These are phyloP conservation scores for Paecilomyces variotii DNA, from an alignment of 2,329 filamentous ascomycete species.

Conservation along the genomic window DNA sequence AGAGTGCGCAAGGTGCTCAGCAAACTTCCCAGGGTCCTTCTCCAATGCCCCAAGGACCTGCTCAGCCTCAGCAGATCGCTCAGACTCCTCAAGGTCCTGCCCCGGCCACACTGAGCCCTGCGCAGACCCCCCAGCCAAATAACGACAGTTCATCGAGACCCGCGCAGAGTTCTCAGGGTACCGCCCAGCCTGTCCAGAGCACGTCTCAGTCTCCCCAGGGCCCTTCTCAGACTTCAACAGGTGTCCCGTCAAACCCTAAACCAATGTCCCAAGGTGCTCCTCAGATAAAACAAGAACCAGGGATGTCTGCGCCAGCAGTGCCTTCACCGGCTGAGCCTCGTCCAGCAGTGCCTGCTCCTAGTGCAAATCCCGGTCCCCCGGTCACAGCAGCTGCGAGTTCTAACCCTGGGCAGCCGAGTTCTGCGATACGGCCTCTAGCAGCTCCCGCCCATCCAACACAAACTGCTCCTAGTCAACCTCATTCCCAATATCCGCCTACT, in stretches of 20 bases:
- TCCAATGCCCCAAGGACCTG: neutral
- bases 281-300: neutral
- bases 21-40: neutral
- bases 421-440: constrained; percentile 15
- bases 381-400: constrained; percentile 2
- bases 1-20: neutral
- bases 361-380: neutral
- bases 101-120: constrained; percentile 1
- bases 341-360: neutral
- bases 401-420: constrained; percentile 12
- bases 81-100: constrained; percentile 1
- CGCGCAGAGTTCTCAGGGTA: neutral
- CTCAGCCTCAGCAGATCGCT: constrained; percentile 5
- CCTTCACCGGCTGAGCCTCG: constrained; percentile 1
- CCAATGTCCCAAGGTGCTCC: neutral
- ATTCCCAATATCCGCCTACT: constrained; percentile 18
- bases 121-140: neutral
- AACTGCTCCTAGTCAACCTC: constrained; percentile 15
- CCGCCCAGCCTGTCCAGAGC: neutral
- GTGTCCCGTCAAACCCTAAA: neutral
- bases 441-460: constrained; percentile 15
- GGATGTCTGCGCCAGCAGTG: constrained; percentile 1
- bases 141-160: neutral
- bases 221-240: neutral
- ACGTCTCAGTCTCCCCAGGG: neutral